Conservation (phyloP, 1,284 basidiomycete species). For the Ceratobasidium sp. region DNA sequence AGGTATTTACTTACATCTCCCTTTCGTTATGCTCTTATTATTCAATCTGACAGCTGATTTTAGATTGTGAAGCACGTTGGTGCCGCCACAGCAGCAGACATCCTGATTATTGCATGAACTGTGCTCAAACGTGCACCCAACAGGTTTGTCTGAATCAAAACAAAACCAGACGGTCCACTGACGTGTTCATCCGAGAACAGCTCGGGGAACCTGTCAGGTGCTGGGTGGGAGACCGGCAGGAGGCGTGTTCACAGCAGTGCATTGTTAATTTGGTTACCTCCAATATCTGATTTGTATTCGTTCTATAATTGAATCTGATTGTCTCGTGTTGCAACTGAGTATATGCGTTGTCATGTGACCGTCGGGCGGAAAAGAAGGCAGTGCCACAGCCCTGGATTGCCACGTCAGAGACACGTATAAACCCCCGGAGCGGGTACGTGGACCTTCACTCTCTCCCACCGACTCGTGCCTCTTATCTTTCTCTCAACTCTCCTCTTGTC, state of each 20-base stretch:
- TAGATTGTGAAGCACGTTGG: constrained; percentile 6
- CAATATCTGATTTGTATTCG: too few relatives aligned
- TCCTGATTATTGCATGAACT: background rate
- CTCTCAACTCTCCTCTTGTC: constrained; percentile 23
- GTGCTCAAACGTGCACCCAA: constrained; percentile 1
- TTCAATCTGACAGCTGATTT: background rate
- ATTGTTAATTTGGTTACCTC: too few relatives aligned
- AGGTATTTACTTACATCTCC: background rate
- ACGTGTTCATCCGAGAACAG: too few relatives aligned
- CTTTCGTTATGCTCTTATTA: background rate
- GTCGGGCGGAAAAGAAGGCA: too few relatives aligned
- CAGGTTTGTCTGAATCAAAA: constrained; percentile 9
- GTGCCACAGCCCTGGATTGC: constrained; percentile 23
- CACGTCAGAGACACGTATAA: constrained; percentile 39
- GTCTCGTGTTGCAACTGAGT: too few relatives aligned
- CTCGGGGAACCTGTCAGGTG: too few relatives aligned
- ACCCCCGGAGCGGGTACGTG: constrained; percentile 14
- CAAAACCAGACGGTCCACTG: too few relatives aligned
- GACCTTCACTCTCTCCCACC: background rate
- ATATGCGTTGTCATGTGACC: constrained; percentile 25
- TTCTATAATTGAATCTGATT: too few relatives aligned
- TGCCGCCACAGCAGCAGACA: constrained; percentile 7
- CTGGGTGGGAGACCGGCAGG: too few relatives aligned
- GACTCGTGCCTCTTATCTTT: constrained; percentile 29
- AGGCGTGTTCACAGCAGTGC: too few relatives aligned